phyloP scores from a whole-genome alignment of 257 asterid genomes.

The Solanum appendiculatum region DNA sequence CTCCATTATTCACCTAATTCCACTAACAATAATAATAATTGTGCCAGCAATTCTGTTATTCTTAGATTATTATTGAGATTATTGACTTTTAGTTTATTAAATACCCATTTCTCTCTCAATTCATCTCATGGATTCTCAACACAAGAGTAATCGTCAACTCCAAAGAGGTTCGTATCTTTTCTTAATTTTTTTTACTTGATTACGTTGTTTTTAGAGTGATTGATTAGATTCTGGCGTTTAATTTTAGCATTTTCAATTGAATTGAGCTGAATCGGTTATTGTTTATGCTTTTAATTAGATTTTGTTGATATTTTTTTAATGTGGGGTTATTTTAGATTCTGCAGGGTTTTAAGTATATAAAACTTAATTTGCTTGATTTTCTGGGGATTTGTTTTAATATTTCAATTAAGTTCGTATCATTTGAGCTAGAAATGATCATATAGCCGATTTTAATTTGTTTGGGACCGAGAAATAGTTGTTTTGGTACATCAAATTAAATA shows the following conservation, averaged over 20 bases:
- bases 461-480: neutral
- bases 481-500: neutral
- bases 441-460: neutral
- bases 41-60: neutral
- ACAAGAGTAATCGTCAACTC: slow-evolving; percentile 54
- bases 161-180: slow-evolving; percentile 30
- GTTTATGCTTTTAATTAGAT: neutral
- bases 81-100: slow-evolving; percentile 14
- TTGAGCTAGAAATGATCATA: neutral
- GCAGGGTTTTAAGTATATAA: neutral
- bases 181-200: neutral
- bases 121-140: slow-evolving; percentile 43
- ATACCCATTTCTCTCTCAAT: slow-evolving; percentile 6
- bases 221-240: neutral
- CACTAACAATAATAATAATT: neutral
- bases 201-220: neutral
- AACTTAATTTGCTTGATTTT: neutral
- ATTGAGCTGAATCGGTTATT: neutral
- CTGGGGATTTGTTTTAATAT: neutral
- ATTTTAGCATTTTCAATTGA: neutral
- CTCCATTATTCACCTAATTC: slow-evolving; percentile 23
- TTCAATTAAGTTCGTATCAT: neutral
- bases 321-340: neutral
- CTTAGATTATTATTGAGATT: slow-evolving; percentile 14
- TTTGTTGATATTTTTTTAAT: no score